Evolutionary conservation across 352 stramenopile species (phyloP).

Genomic region (Phytophthora pseudosyringae): DNA sequence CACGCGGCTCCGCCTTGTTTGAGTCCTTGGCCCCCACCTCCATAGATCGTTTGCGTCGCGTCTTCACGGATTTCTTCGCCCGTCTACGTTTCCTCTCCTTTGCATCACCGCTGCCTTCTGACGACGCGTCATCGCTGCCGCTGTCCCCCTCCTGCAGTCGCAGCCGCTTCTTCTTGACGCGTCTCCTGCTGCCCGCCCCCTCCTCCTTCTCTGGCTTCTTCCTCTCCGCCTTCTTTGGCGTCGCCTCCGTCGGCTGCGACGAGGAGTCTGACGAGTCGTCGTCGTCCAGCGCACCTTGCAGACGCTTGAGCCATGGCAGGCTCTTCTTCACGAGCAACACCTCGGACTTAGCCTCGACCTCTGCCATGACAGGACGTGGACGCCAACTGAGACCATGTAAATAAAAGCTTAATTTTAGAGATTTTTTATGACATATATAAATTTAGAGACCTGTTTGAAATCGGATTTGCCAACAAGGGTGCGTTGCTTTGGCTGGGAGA

Average conservation of each 20-base stretch:
- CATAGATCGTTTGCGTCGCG: slow-evolving; percentile 4
- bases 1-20: slow-evolving; percentile 4
- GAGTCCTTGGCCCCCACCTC: background rate
- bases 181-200: background rate
- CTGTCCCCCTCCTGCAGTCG: background rate
- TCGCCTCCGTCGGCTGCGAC: background rate
- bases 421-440: background rate
- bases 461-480: too few species aligned
- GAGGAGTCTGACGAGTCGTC: slow-evolving; percentile 39
- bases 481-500: too few species aligned
- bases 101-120: background rate
- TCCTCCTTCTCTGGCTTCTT: slow-evolving; percentile 7
- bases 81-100: background rate
- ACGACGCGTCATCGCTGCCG: slow-evolving; percentile 6
- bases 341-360: background rate
- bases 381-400: slow-evolving; percentile 9
- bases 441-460: background rate
- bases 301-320: slow-evolving; percentile 33
- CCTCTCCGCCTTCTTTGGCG: slow-evolving; percentile 4
- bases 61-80: slow-evolving; percentile 7
- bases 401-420: background rate
- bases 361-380: background rate
- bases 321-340: slow-evolving; percentile 13
- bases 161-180: slow-evolving; percentile 13
- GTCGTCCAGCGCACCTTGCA: slow-evolving; percentile 27